Percentiles rank a stretch among this genome's conserved stretches.
Evolutionary conservation across 805 yeast genomes (phyloP).

Genomic region (Wickerhamiella allomyrinae): DNA sequence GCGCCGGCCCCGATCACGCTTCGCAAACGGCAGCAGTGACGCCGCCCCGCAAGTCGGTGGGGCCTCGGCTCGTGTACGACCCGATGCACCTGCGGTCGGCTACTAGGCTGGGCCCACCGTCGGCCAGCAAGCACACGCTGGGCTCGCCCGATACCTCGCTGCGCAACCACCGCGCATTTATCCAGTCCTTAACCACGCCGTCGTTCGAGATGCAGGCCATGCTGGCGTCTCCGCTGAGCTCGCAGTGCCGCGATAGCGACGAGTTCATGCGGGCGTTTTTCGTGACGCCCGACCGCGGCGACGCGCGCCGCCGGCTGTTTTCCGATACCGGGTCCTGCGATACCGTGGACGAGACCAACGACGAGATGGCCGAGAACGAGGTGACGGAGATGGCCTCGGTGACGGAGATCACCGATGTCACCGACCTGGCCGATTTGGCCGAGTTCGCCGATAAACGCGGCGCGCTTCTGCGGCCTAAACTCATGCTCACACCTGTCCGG

Average conservation of each 20-base stretch:
- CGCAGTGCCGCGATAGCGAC: constrained; percentile 3
- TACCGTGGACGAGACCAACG: constrained; percentile 2
- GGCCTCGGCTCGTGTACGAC: background rate
- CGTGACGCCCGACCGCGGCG: background rate
- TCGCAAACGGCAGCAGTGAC: too few relatives aligned
- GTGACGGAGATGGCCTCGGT: too few relatives aligned
- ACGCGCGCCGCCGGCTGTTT: constrained; percentile 8
- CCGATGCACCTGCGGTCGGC: background rate
- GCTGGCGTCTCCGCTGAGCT: constrained; percentile 21
- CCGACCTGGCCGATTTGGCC: constrained; percentile 28
- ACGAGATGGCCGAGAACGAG: background rate
- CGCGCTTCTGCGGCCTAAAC: background rate
- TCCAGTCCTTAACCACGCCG: constrained; percentile 18
- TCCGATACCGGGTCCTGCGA: background rate
- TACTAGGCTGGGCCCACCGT: background rate
- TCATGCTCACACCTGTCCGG: constrained; percentile 17
- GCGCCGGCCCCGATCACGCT: too few relatives aligned
- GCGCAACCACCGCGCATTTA: constrained; percentile 18
- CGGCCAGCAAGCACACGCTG: constrained; percentile 1
- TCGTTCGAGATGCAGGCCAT: constrained; percentile 26
- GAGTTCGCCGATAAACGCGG: background rate
- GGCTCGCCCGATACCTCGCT: constrained; percentile 18
- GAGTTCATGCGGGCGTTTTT: background rate
- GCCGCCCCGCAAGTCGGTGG: constrained; percentile 1
- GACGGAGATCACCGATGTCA: too few relatives aligned